Evolutionary conservation across 371 early-diverging fungal genomes (phyloP), one percentile per base, ranked within the genome.

Genomic region (Chytridium lagenaria): DNA sequence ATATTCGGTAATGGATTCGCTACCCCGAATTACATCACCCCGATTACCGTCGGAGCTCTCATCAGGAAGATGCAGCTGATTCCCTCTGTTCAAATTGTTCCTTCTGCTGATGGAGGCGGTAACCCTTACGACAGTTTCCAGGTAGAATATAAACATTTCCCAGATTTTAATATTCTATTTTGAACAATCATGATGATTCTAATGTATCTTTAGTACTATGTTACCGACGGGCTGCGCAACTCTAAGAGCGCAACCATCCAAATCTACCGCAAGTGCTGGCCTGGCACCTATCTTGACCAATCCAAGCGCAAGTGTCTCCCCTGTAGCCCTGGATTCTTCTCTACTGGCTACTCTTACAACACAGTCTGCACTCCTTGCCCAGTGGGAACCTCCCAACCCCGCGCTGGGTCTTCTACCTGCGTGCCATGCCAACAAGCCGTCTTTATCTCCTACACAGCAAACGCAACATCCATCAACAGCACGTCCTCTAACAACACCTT

Each of bases 261-360:
- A 30, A 70, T 70, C n/a, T 59, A 59, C 59, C 57, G 70, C 5
- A 55, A 59, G 19, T 70, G 70, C 31, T 28, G 34, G 31, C 70
- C 70, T 19, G 70, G 70, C 10, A 59, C 70, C 57, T 70, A 70
- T 30, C 70, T 59, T 44, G 70, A 59, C 33, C 59, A 55, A 23
- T 34, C n/a, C 59, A 2, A 39, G 28, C 10, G 50, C 10, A 23
- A 40, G 39, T 70, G 59, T 50, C 30, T 70, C 23, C 33, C 36
- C 3, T 70, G 70, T 59, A n/a, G 19, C 44, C 40, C 59, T 5
- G 70, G 70, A 28, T 28, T 37, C 40, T 70, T 39, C 49, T 59
- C 57, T 1, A 33, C 59, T 40, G 59, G 26, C n/a, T 70, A 31
- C 33, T 3, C n/a, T 2, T 70, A 59, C 23, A 26, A 5, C 49